Evolutionary conservation across 192 early-diverging fungal species (phyloP), one percentile per base, ranked within the genome.

Genomic region (Hyaloraphidium curvatum): DNA sequence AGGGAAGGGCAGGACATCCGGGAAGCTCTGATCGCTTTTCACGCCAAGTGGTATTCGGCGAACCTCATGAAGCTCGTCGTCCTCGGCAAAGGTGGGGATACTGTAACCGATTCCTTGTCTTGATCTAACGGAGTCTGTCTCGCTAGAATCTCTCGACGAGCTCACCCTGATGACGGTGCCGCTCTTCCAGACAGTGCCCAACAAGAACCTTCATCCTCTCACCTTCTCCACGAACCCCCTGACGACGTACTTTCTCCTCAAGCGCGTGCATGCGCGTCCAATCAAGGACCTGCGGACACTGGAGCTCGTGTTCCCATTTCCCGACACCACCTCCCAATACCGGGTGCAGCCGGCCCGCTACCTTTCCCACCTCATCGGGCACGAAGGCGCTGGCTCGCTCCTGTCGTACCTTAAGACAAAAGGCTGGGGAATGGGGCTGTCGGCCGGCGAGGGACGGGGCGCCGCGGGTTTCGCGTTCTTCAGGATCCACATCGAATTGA

Each of bases 61-160:
- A 92, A 95, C 59, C 85, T 98, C 25, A 95, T 94, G 91, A 84
- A 84, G 67, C 70, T 94, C 16, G 83, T 83, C 28, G 67, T 98
- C 16, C 59, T 92, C 11, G 94, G 91, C 25, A 72, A 77, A 60
- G 79, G 77, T 79, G 62, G 39, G 39, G 26, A 37, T 59, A 29
- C 21, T 19, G 7, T 0, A 48, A 60, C 23, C 1, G 23, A 52
- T 19, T 59, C 13, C 17, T 56, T 17, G 3, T 17, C 23, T 14
- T 7, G 5, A 31, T 0, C n/a, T n/a, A n/a, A n/a, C n/a, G n/a
- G n/a, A n/a, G n/a, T n/a, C n/a, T n/a, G n/a, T n/a, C 29, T 17
- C 17, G 22, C 1, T 58, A 82, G 89, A 97, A 62, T 69, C 89
- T 2, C 62, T 97, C 53, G 86, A 91, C 56, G 65, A 79, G 63